These are phyloP conservation scores for Eucalyptus curtisii DNA, from an alignment of 345 rosid genomes.

Conservation along the genomic window DNA sequence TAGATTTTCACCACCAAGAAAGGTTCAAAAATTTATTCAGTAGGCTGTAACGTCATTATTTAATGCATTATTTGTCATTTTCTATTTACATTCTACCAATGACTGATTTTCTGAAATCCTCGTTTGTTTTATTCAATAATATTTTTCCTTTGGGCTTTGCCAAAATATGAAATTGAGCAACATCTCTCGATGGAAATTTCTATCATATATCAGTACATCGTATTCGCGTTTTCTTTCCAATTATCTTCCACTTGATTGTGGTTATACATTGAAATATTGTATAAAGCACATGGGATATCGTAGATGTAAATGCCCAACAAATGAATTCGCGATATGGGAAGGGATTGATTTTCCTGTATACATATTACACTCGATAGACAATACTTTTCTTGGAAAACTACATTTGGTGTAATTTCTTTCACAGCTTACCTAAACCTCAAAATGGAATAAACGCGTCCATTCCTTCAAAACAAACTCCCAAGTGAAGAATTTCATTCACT, in stretches of 20 bases:
- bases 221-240: background rate
- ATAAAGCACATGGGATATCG: background rate
- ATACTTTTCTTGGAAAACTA: background rate
- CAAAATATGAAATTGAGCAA: background rate
- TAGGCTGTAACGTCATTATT: background rate
- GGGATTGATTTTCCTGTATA: background rate
- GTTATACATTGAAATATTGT: background rate
- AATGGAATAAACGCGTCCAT: background rate
- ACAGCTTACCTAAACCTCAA: background rate
- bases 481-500: background rate
- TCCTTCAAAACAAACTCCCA: background rate
- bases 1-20: background rate
- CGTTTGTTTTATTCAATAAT: background rate
- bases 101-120: background rate
- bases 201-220: fast-evolving
- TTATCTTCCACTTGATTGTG: background rate
- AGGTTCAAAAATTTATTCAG: background rate
- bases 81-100: background rate
- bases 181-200: background rate
- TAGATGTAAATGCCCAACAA: too few relatives aligned
- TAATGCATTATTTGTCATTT: background rate
- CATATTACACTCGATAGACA: background rate
- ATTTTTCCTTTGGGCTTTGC: background rate
- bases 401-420: background rate
- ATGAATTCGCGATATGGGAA: background rate